phyloP scores from a whole-genome alignment of 169 alveolate species.

The Perkinsus olseni region DNA sequence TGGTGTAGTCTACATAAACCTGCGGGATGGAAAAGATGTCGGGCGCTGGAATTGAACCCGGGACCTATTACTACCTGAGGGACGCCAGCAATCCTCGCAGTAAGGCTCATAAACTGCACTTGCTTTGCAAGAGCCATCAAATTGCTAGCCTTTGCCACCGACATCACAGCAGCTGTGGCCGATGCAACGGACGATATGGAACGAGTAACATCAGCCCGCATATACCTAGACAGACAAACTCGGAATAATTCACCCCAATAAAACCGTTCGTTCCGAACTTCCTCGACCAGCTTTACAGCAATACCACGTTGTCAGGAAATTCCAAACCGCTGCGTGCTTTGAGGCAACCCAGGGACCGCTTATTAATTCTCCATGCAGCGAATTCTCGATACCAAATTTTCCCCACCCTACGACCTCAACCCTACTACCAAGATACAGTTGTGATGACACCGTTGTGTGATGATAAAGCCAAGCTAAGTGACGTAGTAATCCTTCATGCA shows the following conservation, averaged over 20 bases:
- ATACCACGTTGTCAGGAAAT: too few species aligned
- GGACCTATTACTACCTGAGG: neutral
- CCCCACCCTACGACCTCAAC: too few species aligned
- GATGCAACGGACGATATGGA: neutral
- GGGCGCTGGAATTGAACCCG: neutral
- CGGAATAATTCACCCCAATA: neutral
- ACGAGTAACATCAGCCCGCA: neutral
- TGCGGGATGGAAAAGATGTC: neutral
- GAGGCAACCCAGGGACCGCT: too few species aligned
- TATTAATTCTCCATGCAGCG: too few species aligned
- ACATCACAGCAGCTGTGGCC: slow-evolving; percentile 1
- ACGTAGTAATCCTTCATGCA: too few species aligned
- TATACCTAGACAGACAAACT: neutral
- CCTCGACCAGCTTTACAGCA: too few species aligned
- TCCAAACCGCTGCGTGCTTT: too few species aligned
- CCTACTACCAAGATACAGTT: too few species aligned
- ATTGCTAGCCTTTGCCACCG: slow-evolving; percentile 9
- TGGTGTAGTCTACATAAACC: neutral
- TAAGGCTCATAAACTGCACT: slow-evolving; percentile 8
- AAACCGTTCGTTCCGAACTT: too few species aligned
- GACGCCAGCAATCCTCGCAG: neutral
- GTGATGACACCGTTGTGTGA: too few species aligned
- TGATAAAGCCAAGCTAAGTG: too few species aligned
- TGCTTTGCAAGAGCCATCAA: slow-evolving; percentile 13
- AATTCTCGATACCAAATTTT: too few species aligned